phyloP scores from a whole-genome alignment of 192 early-diverging fungal species.

The Backusella parvicylindrica region DNA sequence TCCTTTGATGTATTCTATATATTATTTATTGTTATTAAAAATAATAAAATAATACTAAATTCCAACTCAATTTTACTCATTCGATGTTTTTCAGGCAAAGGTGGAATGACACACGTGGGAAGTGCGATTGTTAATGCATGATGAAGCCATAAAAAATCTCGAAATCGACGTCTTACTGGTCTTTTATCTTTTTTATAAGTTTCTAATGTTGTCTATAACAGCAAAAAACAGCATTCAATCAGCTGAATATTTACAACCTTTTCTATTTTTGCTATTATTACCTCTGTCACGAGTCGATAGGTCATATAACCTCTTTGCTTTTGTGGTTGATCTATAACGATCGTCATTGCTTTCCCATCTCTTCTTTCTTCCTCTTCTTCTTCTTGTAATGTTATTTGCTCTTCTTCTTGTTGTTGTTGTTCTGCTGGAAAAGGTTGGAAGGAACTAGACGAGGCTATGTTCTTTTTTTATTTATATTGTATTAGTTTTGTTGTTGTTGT shows the following conservation, averaged over 20 bases:
- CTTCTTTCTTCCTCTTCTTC: background rate
- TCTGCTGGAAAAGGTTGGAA: background rate
- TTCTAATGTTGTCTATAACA: constrained; percentile 13
- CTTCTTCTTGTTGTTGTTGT: background rate
- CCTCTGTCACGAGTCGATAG: constrained; percentile 5
- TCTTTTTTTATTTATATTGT: background rate
- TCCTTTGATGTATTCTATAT: constrained; percentile 87
- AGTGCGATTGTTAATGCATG: constrained; percentile 69
- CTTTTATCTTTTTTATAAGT: constrained; percentile 27
- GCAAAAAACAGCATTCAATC: background rate
- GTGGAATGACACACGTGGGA: constrained; percentile 81
- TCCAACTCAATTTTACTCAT: constrained; percentile 56
- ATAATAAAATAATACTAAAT: background rate
- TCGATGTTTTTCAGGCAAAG: constrained; percentile 90
- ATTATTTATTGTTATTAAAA: background rate
- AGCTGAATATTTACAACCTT: background rate
- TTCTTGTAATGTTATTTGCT: background rate
- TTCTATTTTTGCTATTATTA: background rate
- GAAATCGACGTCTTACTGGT: constrained; percentile 86
- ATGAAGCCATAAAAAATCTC: constrained; percentile 94
- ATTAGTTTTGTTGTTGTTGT: background rate
- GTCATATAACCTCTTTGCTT: constrained; percentile 11
- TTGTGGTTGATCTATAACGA: constrained; percentile 12
- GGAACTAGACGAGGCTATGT: background rate
- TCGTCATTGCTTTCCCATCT: constrained; percentile 4